phyloP scores from a whole-genome alignment of 495 filamentous ascomycete genomes.

The Xylaria longipes region DNA sequence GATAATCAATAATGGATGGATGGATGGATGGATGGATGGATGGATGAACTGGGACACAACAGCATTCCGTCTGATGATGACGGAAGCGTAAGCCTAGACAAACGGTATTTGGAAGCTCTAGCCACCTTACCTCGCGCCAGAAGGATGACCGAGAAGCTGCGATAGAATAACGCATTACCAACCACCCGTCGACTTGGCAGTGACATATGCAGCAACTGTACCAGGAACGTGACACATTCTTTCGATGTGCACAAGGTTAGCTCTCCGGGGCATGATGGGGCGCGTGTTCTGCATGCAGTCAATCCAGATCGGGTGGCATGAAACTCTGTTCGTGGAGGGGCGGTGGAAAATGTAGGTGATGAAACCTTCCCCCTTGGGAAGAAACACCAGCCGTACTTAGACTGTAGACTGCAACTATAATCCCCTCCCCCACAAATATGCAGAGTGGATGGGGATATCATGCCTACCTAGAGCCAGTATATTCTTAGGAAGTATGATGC shows the following conservation, averaged over 20 bases:
- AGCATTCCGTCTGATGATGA: neutral
- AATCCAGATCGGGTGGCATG: conserved; percentile 10
- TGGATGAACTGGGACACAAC: neutral
- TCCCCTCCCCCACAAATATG: neutral
- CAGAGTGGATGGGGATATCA: neutral
- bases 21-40: neutral
- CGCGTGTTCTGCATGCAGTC: conserved; percentile 12
- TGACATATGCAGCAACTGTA: neutral
- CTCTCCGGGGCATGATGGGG: neutral
- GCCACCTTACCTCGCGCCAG: neutral
- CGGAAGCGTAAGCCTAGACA: neutral
- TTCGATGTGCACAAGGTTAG: neutral
- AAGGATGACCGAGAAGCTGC: neutral
- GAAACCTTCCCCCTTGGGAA: conserved; percentile 23
- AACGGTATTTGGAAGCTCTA: neutral
- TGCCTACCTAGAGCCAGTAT: neutral
- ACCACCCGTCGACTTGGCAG: conserved; percentile 6
- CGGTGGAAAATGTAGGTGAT: neutral
- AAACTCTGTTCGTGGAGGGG: conserved; percentile 4
- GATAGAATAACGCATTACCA: neutral
- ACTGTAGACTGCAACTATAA: neutral
- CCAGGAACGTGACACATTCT: conserved; percentile 15
- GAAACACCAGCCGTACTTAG: neutral
- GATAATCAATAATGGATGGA: neutral
- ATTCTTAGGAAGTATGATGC: neutral